A percentile compares a stretch with the other conserved stretches of the same genome.
Evolutionary conservation across 139 green algal species (phyloP).

Genomic region (Chlamydomonas sp.): DNA sequence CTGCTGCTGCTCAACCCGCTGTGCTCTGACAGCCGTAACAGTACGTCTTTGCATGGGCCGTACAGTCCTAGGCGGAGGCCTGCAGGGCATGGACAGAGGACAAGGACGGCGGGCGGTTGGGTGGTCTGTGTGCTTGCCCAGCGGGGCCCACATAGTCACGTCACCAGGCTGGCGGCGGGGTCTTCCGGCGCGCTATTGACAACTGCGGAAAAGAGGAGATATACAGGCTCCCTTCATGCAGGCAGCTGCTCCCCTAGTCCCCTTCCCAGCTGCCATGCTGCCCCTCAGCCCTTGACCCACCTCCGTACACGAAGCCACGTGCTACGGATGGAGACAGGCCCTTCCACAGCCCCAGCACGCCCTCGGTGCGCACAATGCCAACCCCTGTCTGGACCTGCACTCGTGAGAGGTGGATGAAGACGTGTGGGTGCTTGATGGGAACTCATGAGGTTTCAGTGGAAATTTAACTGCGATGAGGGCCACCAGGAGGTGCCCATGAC

Average conservation of each 20-base stretch:
- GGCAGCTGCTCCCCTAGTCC: too few species aligned
- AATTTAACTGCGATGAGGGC: neutral
- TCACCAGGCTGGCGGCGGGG: too few species aligned
- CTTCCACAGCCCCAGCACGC: slow-evolving; percentile 65
- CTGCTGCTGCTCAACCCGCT: neutral
- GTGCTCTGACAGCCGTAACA: neutral
- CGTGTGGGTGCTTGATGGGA: neutral
- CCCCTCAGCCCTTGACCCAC: neutral
- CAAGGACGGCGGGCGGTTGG: neutral
- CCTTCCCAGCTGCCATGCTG: neutral
- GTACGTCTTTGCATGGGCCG: slow-evolving; percentile 64
- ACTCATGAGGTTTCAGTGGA: neutral
- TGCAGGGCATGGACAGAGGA: neutral
- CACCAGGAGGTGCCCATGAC: too few species aligned
- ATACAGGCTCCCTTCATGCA: too few species aligned
- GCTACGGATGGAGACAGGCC: slow-evolving; percentile 64
- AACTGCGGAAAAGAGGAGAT: too few species aligned
- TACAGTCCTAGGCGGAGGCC: slow-evolving; percentile 88
- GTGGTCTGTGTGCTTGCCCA: too few species aligned
- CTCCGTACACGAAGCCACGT: slow-evolving; percentile 72
- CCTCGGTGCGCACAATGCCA: slow-evolving; percentile 48
- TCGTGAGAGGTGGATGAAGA: neutral
- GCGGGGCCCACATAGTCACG: too few species aligned
- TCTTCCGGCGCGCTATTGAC: too few species aligned
- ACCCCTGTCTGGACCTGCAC: slow-evolving; percentile 39